Evolutionary conservation across 108 stramenopile genomes (phyloP), one percentile per base, ranked within the genome.

Genomic region (Conticribra weissflogii): DNA sequence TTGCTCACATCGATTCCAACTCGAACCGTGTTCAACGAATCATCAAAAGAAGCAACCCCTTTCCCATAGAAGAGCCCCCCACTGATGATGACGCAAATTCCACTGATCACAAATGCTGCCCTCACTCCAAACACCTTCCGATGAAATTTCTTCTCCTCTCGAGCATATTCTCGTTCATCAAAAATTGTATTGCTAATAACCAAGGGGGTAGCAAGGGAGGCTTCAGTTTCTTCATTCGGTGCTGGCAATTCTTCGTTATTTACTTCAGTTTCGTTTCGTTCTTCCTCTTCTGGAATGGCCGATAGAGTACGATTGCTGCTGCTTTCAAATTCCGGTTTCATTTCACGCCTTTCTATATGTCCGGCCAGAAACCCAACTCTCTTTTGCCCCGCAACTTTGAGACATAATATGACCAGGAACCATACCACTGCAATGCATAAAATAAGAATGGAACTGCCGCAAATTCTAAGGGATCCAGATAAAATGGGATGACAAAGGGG

Each of bases 291-390:
- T 54, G 51, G 28, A 3, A 23, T 21, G n/a, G 21, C 18, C 17
- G 18, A 24, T 54, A 21, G 5, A 54, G 29, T 30, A 29, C 12
- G 14, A 66, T 54, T 22, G 17, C 17, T 48, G 23, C 55, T 21
- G 19, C 25, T 49, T 59, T 59, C 47, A 31, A 12, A 12, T 23
- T 18, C 46, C 18, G 32, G 34, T 3, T 18, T 29, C 1, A 23
- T 54, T 32, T n/a, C 25, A 4, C 61, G 71, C 25, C 51, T 36
- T 3, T 51, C 22, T 9, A 71, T 23, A 32, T 51, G 31, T 22
- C 71, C 71, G 23, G 71, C 58, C 41, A 71, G 54, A 51, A 71
- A 71, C 4, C 71, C 61, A 0, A 71, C 61, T 34, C 27, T 61
- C 17, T 62, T 62, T 19, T 41, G 61, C 16, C 71, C 71, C 1